A percentile compares a stretch with the other conserved stretches of the same genome.
These are phyloP conservation scores for Macrotyloma uniflorum DNA, from an alignment of 306 rosid genomes.

Conservation along the genomic window DNA sequence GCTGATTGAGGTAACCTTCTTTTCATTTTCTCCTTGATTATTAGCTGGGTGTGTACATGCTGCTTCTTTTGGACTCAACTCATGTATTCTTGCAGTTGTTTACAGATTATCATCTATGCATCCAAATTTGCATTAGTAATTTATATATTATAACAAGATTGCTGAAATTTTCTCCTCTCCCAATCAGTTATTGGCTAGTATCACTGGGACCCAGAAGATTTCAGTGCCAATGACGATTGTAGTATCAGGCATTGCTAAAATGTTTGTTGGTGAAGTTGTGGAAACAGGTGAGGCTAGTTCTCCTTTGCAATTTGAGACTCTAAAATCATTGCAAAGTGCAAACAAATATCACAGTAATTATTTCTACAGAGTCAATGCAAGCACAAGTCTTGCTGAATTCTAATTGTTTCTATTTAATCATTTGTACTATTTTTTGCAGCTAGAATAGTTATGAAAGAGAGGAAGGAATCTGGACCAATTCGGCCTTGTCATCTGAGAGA, in stretches of 20 bases:
- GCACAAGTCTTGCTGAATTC: not conserved
- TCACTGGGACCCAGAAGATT: constrained; percentile 86
- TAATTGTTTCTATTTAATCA: constrained; percentile 1
- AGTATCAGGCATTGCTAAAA: constrained; percentile 91
- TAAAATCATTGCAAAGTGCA: not conserved
- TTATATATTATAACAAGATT: constrained; percentile 11
- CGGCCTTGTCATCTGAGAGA: constrained; percentile 96
- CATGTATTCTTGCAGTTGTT: not conserved
- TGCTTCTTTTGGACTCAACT: constrained; percentile 10
- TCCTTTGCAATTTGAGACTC: constrained; percentile 17
- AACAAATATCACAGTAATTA: not conserved
- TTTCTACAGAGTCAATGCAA: not conserved
- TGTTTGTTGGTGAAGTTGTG: constrained; percentile 92
- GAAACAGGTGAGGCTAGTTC: constrained; percentile 69
- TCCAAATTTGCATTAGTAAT: not conserved
- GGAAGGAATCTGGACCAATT: constrained; percentile 89
- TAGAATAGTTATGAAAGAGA: constrained; percentile 81
- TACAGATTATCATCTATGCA: constrained; percentile 7
- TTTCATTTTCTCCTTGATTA: not conserved
- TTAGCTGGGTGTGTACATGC: not conserved
- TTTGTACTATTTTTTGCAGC: constrained; percentile 53
- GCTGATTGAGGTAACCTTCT: constrained; percentile 16
- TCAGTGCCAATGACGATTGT: constrained; percentile 90
- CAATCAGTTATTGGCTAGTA: constrained; percentile 73
- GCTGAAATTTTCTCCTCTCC: constrained; percentile 3